Evolutionary conservation across 1,139 yeast species (phyloP).

Genomic region (Candida glucosophila): DNA sequence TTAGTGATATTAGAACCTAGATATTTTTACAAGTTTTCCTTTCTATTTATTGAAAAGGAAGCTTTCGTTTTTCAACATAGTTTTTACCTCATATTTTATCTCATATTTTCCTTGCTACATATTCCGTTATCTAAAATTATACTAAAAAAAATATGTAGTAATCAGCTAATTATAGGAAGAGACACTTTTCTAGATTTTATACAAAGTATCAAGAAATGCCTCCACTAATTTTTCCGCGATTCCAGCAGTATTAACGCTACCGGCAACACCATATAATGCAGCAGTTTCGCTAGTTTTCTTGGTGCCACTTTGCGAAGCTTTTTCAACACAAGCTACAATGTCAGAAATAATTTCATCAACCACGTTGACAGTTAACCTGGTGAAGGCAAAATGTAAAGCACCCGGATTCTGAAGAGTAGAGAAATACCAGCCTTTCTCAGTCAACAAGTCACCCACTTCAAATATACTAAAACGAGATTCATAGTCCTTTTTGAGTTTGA

Average conservation of each 20-base stretch:
- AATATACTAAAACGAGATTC: conserved; percentile 49
- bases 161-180: not conserved
- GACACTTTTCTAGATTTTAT: conserved; percentile 33
- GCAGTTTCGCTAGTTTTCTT: conserved; percentile 51
- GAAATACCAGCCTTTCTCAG: conserved; percentile 80
- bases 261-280: conserved; percentile 92
- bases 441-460: conserved; percentile 62
- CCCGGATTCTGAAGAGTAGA: conserved; percentile 82
- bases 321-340: conserved; percentile 37
- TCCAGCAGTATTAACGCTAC: conserved; percentile 74
- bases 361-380: conserved; percentile 57
- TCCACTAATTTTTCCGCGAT: conserved; percentile 75
- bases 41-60: no score
- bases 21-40: no score
- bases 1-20: no score
- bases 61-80: no score
- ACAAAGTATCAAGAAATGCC: conserved; percentile 74
- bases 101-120: not conserved
- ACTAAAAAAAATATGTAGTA: not conserved
- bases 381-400: conserved; percentile 84
- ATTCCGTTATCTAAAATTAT: not conserved
- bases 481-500: conserved; percentile 37
- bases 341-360: conserved; percentile 55
- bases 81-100: not conserved
- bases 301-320: conserved; percentile 19